A percentile compares a stretch with the other conserved stretches of the same genome.
Conservation (phyloP, 495 filamentous ascomycete genomes). For the Annulohypoxylon stygium region DNA sequence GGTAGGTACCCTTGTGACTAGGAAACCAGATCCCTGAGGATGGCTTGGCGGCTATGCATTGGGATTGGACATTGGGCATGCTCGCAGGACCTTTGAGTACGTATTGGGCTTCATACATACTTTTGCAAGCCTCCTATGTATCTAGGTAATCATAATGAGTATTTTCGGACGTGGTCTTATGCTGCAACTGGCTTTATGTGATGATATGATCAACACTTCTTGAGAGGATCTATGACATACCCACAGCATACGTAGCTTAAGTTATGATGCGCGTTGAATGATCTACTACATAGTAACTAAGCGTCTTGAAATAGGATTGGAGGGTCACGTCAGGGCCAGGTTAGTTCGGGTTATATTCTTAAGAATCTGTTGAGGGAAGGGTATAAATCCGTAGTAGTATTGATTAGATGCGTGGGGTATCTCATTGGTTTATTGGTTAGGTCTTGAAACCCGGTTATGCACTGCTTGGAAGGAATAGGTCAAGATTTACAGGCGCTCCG, state of each 20-base stretch:
- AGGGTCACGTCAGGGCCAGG: constrained; percentile 3
- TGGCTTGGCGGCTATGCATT: constrained; percentile 35
- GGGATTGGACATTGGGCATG: constrained; percentile 37
- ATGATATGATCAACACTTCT: constrained; percentile 8
- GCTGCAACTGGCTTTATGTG: not conserved
- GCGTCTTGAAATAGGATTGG: constrained; percentile 8
- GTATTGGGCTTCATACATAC: constrained; percentile 31
- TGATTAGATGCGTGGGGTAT: not conserved
- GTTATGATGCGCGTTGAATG: constrained; percentile 6
- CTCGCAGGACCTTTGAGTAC: constrained; percentile 33
- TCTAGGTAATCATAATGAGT: constrained; percentile 2
- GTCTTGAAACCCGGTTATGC: constrained; percentile 6
- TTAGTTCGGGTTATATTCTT: constrained; percentile 20
- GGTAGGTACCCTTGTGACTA: constrained; percentile 26
- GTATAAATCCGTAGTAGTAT: constrained; percentile 16
- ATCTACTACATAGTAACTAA: constrained; percentile 12
- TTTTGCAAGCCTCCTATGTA: not conserved
- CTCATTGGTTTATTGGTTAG: constrained; percentile 9
- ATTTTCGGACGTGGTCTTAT: not conserved
- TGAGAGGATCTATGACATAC: constrained; percentile 3
- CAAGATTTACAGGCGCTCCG: not conserved
- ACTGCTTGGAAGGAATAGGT: not conserved
- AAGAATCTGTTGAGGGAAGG: not conserved
- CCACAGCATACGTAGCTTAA: not conserved
- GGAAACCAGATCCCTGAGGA: constrained; percentile 20